phyloP scores from a whole-genome alignment of 345 rosid species.

The Aquilaria malaccensis region DNA sequence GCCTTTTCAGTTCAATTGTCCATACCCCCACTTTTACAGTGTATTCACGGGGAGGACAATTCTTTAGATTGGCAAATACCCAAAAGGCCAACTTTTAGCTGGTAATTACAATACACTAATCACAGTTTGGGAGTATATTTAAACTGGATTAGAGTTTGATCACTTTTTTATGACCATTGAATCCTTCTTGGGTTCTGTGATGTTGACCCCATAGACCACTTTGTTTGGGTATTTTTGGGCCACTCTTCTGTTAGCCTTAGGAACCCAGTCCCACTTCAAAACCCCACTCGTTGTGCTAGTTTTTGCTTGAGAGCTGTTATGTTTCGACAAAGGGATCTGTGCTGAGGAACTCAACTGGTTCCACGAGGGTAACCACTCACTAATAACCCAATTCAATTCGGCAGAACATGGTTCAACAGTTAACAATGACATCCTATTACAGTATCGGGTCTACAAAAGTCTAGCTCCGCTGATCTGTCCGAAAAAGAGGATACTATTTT shows the following conservation, averaged over 20 bases:
- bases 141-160: not conserved
- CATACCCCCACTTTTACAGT: slow-evolving; percentile 5
- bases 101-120: not conserved
- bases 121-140: too few relatives aligned
- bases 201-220: not conserved
- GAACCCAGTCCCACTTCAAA: not conserved
- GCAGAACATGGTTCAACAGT: too few relatives aligned
- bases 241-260: not conserved
- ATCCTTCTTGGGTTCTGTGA: not conserved
- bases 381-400: too few relatives aligned
- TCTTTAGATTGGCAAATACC: not conserved
- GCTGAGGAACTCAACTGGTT: too few relatives aligned
- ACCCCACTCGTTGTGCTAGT: not conserved
- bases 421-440: too few relatives aligned
- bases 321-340: too few relatives aligned
- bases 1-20: slow-evolving; percentile 19
- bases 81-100: not conserved
- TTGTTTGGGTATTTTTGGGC: not conserved
- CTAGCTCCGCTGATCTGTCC: too few relatives aligned
- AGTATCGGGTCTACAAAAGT: too few relatives aligned
- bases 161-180: not conserved
- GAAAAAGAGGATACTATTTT: too few relatives aligned
- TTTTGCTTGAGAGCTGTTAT: too few relatives aligned
- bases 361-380: too few relatives aligned
- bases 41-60: slow-evolving; percentile 2